Conservation (phyloP, 768 basidiomycete genomes). For the Jaapia argillacea region DNA sequence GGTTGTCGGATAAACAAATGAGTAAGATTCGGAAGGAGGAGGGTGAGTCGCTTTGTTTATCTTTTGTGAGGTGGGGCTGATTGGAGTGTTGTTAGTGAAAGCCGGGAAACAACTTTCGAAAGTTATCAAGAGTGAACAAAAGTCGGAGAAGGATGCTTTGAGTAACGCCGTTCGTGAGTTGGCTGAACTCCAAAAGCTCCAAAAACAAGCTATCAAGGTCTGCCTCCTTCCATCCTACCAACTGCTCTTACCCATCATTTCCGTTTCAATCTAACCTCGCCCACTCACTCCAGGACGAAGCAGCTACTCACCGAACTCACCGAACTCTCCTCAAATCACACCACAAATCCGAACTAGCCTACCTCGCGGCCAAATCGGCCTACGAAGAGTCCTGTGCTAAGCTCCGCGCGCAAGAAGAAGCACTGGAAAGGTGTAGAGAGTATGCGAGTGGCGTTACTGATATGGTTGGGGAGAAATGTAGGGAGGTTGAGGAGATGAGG, state of each 20-base stretch:
- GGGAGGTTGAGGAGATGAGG: slow-evolving; percentile 61
- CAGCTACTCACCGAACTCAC: slow-evolving; percentile 42
- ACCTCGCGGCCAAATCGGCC: slow-evolving; percentile 49
- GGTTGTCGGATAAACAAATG: slow-evolving; percentile 40
- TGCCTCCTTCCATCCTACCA: slow-evolving; percentile 3
- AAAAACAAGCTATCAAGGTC: slow-evolving; percentile 55
- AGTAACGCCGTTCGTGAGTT: slow-evolving; percentile 54
- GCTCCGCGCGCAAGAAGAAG: slow-evolving; percentile 33
- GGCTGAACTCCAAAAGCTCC: slow-evolving; percentile 56
- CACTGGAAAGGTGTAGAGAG: slow-evolving; percentile 38
- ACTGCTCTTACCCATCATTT: background rate
- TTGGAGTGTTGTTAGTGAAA: slow-evolving; percentile 28
- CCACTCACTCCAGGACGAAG: slow-evolving; percentile 35
- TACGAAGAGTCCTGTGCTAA: slow-evolving; percentile 43
- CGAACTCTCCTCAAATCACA: slow-evolving; percentile 42
- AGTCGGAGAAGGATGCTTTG: slow-evolving; percentile 55
- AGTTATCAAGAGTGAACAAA: slow-evolving; percentile 61
- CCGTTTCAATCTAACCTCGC: background rate
- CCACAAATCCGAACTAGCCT: slow-evolving; percentile 55
- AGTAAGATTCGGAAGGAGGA: slow-evolving; percentile 40
- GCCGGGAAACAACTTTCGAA: slow-evolving; percentile 55
- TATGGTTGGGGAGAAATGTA: slow-evolving; percentile 58
- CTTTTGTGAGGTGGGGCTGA: background rate
- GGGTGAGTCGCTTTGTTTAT: slow-evolving; percentile 27
- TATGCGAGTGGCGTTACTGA: slow-evolving; percentile 50